Conservation (phyloP, 352 stramenopile species). For the Phytophthora tentaculata region DNA sequence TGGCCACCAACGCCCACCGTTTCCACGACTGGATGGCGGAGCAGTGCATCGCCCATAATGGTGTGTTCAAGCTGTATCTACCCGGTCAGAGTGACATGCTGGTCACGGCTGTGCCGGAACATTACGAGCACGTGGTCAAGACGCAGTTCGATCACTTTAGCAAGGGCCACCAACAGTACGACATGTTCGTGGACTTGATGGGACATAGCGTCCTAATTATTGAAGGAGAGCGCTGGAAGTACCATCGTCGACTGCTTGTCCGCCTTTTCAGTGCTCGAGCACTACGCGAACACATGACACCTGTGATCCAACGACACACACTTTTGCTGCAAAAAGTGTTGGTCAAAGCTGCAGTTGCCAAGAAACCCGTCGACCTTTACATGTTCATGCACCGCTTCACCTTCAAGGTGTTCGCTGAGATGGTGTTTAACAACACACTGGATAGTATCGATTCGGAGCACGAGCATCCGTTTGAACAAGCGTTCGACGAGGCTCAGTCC, state of each 20-base stretch:
- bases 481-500: slow-evolving; percentile 45
- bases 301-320: slow-evolving; percentile 43
- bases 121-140: slow-evolving; percentile 64
- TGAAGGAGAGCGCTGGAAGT: slow-evolving; percentile 51
- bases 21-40: slow-evolving; percentile 54
- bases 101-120: slow-evolving; percentile 49
- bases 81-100: slow-evolving; percentile 45
- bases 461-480: slow-evolving; percentile 47
- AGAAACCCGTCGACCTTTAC: slow-evolving; percentile 43
- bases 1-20: slow-evolving; percentile 30
- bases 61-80: slow-evolving; percentile 44
- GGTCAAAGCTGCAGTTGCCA: slow-evolving; percentile 10
- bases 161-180: slow-evolving; percentile 50
- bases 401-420: slow-evolving; percentile 54
- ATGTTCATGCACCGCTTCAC: slow-evolving; percentile 54
- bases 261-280: slow-evolving; percentile 49
- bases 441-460: slow-evolving; percentile 45
- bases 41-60: slow-evolving; percentile 39
- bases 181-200: slow-evolving; percentile 56
- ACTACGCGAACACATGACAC: slow-evolving; percentile 49
- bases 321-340: slow-evolving; percentile 41
- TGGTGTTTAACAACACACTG: slow-evolving; percentile 50
- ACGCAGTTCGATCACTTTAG: slow-evolving; percentile 61
- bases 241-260: slow-evolving; percentile 51
- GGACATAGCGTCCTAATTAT: slow-evolving; percentile 55